phyloP scores from a whole-genome alignment of 139 green algal genomes.

The Chlorella sp. region DNA sequence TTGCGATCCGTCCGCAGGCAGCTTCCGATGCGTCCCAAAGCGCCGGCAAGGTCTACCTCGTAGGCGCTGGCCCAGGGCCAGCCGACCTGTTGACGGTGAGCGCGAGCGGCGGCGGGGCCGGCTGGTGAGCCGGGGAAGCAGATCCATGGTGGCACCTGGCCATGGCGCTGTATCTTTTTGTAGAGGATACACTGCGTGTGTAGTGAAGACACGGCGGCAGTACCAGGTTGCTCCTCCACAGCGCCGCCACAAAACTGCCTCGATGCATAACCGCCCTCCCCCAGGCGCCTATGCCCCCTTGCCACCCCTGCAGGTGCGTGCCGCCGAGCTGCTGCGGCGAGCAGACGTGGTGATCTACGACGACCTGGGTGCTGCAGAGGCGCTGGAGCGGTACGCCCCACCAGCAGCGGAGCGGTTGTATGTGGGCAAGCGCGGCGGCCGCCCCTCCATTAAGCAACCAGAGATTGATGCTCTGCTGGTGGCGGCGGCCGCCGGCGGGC shows the following conservation, averaged over 20 bases:
- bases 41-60: not conserved
- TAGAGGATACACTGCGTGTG: too few relatives aligned
- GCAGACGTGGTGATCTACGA: constrained; percentile 12
- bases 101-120: not conserved
- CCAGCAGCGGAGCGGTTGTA: constrained; percentile 5
- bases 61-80: constrained; percentile 12
- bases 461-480: constrained; percentile 12
- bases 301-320: not conserved
- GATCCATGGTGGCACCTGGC: too few relatives aligned
- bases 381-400: not conserved
- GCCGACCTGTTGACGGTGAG: constrained; percentile 24
- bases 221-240: too few relatives aligned
- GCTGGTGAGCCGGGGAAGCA: too few relatives aligned
- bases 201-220: too few relatives aligned
- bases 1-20: too few relatives aligned
- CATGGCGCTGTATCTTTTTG: too few relatives aligned
- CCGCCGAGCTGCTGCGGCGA: not conserved
- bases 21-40: too few relatives aligned
- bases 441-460: constrained; percentile 11
- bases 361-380: constrained; percentile 8
- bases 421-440: constrained; percentile 20
- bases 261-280: too few relatives aligned
- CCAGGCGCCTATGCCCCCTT: not conserved
- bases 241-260: too few relatives aligned
- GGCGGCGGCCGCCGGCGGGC: constrained; percentile 29